Evolutionary conservation across 1,139 yeast species (phyloP), one percentile per base, ranked within the genome.

Genomic region (Blastobotrys ciferrii): DNA sequence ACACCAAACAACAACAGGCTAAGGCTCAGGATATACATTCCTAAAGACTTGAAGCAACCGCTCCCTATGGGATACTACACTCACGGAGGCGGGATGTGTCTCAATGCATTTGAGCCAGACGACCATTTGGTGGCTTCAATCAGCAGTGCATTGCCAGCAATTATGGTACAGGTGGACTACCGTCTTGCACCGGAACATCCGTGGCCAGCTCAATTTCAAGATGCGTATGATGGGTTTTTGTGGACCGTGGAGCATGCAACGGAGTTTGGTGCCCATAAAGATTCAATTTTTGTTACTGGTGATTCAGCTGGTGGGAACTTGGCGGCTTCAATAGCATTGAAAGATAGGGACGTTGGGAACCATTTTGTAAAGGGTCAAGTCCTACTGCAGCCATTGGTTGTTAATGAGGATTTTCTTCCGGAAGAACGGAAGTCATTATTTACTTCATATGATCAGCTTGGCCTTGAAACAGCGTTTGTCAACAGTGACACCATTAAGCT

Each of bases 171-270:
- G 4, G 63, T 62, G 6, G 78, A 75, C 54, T 75, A 75, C 58
- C 55, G 78, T 35, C 59, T 73, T 45, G 79, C 78, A 0, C 81
- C 80, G 3, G 78, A 76, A 56, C 58, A 65, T 54, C 75, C 75
- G 15, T 76, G 65, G 54, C 80, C 81, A 1, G 76, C 78, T 5
- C 69, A 74, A 43, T 71, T 73, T 3, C 70, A 76, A n/a, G 80
- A 76, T 58, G 59, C 74, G 18, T 74, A 63, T 56, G 78, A 71
- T 43, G 62, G 70, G 4, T 51, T 63, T 6, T 31, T 60, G 25
- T 58, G 50, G 47, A 53, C 53, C 38, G 49, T 56, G n/a, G 49
- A 48, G 23, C 50, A 53, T 30, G 52, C 58, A 7, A 32, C 46
- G 33, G 61, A 54, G n/a, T 55, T 71, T 30, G 62, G 60, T 2